phyloP scores from a whole-genome alignment of 2,329 filamentous ascomycete species.

The Xylariaceae sp. region DNA sequence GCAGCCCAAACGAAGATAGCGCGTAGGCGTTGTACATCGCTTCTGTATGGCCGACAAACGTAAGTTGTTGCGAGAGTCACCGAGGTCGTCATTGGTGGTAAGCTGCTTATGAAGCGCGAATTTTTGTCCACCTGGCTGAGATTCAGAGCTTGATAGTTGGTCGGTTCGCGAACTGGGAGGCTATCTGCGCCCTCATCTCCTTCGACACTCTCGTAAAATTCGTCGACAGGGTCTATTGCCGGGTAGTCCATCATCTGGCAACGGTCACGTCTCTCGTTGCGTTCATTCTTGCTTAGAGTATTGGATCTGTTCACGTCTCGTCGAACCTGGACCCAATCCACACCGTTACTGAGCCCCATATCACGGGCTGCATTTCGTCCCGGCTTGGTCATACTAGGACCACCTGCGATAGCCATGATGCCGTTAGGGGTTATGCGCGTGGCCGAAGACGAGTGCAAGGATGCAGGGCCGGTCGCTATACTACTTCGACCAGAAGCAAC shows the following conservation, averaged over 20 bases:
- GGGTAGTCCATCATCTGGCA: constrained; percentile 95
- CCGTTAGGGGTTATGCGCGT: constrained; percentile 49
- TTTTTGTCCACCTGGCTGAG: constrained; percentile 93
- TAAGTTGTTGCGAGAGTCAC: constrained; percentile 86
- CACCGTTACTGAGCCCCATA: constrained; percentile 66
- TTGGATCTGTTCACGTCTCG: constrained; percentile 96
- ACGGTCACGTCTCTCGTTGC: constrained; percentile 81
- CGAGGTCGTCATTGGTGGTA: constrained; percentile 83
- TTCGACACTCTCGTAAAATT: constrained; percentile 81
- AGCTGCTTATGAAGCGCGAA: constrained; percentile 82
- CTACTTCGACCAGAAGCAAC: constrained; percentile 88
- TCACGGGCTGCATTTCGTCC: constrained; percentile 67
- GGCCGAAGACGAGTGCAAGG: constrained; percentile 51
- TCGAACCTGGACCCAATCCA: constrained; percentile 97
- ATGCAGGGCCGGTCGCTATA: constrained; percentile 67
- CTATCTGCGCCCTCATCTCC: constrained; percentile 91
- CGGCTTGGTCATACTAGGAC: constrained; percentile 44
- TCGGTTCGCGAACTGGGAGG: constrained; percentile 78
- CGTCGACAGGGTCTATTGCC: constrained; percentile 86
- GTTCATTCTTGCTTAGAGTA: constrained; percentile 87
- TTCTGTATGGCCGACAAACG: constrained; percentile 91
- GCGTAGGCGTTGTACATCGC: constrained; percentile 88
- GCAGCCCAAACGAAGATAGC: constrained; percentile 98
- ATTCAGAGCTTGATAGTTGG: constrained; percentile 80
- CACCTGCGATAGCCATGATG: constrained; percentile 54